phyloP scores from a whole-genome alignment of 139 green algal genomes.

The Trebouxia sp. region DNA sequence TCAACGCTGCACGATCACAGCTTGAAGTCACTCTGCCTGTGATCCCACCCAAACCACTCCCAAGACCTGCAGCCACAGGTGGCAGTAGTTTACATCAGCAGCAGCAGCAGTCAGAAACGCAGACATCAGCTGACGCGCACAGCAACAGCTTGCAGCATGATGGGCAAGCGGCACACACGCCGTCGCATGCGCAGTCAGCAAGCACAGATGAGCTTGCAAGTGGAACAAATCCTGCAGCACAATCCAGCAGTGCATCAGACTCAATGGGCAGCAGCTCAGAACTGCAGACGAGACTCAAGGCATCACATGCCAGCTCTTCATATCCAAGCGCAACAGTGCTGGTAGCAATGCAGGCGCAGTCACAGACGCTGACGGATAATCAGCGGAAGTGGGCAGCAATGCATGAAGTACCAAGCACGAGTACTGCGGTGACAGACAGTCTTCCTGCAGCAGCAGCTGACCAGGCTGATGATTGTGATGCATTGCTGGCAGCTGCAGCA shows the following conservation, averaged over 20 bases:
- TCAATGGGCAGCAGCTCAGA: not conserved
- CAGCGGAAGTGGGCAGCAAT: not conserved
- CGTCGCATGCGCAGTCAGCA: not conserved
- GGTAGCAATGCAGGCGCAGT: not conserved
- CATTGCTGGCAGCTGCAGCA: not conserved
- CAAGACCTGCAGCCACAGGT: not conserved
- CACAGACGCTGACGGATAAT: not conserved
- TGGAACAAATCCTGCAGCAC: not conserved
- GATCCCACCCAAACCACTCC: not conserved
- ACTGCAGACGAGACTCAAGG: not conserved
- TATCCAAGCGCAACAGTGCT: not conserved
- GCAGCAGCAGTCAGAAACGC: not conserved
- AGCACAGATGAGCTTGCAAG: not conserved
- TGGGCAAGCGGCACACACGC: not conserved
- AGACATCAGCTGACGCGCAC: not conserved
- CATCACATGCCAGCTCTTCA: not conserved
- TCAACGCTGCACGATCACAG: conserved; percentile 53
- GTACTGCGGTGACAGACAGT: not conserved
- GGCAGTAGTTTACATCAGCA: not conserved
- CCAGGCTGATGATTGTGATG: not conserved
- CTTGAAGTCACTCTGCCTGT: conserved; percentile 61
- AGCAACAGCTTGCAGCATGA: not conserved
- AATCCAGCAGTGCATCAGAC: not conserved
- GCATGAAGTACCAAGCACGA: not conserved
- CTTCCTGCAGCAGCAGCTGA: not conserved